These are phyloP conservation scores for Penicillium flavigenum DNA, from an alignment of 495 filamentous ascomycete genomes.

Conservation along the genomic window DNA sequence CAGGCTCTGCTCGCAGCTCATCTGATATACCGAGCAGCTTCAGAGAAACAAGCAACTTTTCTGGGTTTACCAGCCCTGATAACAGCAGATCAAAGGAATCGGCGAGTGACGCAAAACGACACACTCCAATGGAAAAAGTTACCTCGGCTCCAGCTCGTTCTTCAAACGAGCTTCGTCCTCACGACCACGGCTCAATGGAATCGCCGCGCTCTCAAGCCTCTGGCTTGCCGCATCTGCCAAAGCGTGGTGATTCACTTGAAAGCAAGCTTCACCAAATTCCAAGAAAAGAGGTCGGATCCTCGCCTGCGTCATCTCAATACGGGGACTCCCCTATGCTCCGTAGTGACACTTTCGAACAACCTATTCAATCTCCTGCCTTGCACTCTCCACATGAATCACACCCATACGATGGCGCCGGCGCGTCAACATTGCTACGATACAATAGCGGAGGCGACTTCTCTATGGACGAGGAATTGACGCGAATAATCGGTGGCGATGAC, in stretches of 20 bases:
- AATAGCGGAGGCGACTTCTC: conserved; percentile 74
- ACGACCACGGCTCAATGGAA: conserved; percentile 42
- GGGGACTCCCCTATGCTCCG: conserved; percentile 56
- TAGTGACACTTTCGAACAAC: conserved; percentile 46
- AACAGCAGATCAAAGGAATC: conserved; percentile 30
- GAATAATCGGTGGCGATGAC: conserved; percentile 71
- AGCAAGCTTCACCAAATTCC: conserved; percentile 35
- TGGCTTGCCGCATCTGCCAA: conserved; percentile 42
- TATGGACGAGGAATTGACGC: conserved; percentile 87
- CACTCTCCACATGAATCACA: conserved; percentile 40
- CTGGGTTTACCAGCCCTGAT: conserved; percentile 35
- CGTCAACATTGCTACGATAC: conserved; percentile 72
- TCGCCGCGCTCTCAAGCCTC: conserved; percentile 35
- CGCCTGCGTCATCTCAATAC: conserved; percentile 27
- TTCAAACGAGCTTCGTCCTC: conserved; percentile 40
- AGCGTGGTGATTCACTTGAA: conserved; percentile 59
- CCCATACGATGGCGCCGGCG: conserved; percentile 42
- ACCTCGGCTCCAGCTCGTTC: conserved; percentile 35
- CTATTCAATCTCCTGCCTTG: conserved; percentile 45
- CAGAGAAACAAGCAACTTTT: conserved; percentile 36
- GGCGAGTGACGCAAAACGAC: conserved; percentile 5
- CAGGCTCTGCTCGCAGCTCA: conserved; percentile 63
- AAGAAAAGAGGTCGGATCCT: conserved; percentile 37
- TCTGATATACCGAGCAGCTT: conserved; percentile 45
- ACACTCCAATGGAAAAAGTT: conserved; percentile 27